Base-by-base conservation (phyloP, 805 yeast genomes). In the Cyberlindnera galapagoensis region DNA sequence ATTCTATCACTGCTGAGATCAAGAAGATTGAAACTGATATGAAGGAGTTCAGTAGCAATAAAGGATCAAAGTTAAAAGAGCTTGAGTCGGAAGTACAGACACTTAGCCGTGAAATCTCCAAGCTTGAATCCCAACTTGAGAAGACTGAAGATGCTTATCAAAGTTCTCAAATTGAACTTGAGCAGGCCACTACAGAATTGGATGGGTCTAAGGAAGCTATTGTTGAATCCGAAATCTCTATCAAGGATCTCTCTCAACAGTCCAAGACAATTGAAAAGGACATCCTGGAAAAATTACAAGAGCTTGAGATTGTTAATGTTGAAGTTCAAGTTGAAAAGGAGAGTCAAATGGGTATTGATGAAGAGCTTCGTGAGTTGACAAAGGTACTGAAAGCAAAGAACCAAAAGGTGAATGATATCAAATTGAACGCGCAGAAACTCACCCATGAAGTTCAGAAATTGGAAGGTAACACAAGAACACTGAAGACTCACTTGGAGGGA, bases 31-130 rank as follows among this genome's bases (percentile, higher is more conserved):
- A 82, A 49, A 69, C 62, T 12, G 97, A 92, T 53, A 83, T 87
- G 62, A 65, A 69, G 32, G 97, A 92, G 47, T 90, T 87, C 52
- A 74, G 71, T 38, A 62, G 62, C 26, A 81, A 94, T 53, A 88
- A 87, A 45, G 85, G 88, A 1, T 71, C 80, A 1, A 94, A 90
- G 54, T 63, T 94, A 38, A 74, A 73, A 30, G 74, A 81, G 46
- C 59, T 82, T 25, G 69, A 73, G 42, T 39, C 47, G 5, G 86
- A 81, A 39, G 65, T 80, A 16, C 47, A 51, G 9, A 42, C 48
- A 7, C 53, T 80, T 5, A 48, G 61, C 0, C 40, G 49, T 6
- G 57, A 67, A 28, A 47, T 70, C 0, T 49, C 44, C 3, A 30
- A 46, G 3, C 43, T 60, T 14, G 76, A 73, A 31, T 44, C 44